phyloP scores from a whole-genome alignment of 176 grass and related monocot genomes.

The Cenchrus fungigraminus region DNA sequence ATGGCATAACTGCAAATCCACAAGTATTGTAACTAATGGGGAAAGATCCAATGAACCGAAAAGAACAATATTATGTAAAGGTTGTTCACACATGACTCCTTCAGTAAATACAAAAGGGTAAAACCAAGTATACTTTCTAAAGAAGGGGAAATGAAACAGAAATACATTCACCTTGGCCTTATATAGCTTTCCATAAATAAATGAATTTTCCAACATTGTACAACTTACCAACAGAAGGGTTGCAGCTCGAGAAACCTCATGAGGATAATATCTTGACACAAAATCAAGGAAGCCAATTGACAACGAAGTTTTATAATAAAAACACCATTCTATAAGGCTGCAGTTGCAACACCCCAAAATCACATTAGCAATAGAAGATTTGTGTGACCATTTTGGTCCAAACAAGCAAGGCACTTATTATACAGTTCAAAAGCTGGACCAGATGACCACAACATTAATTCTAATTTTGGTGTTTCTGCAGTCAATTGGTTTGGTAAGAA shows the following conservation, averaged over 20 bases:
- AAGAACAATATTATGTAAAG: slow-evolving; percentile 6
- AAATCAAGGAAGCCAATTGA: slow-evolving; percentile 60
- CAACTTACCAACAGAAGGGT: slow-evolving; percentile 75
- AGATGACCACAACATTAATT: neutral
- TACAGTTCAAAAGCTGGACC: neutral
- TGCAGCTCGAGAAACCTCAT: slow-evolving; percentile 81
- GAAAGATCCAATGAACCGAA: neutral
- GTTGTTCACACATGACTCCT: neutral
- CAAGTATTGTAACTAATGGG: no score
- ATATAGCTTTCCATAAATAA: slow-evolving; percentile 8
- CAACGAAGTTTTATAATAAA: neutral
- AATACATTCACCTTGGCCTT: neutral
- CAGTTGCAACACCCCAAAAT: neutral
- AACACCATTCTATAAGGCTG: slow-evolving; percentile 12
- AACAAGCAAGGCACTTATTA: slow-evolving; percentile 5
- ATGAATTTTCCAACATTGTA: neutral
- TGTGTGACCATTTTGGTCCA: slow-evolving; percentile 19
- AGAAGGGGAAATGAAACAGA: neutral
- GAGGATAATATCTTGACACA: slow-evolving; percentile 88
- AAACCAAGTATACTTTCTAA: slow-evolving; percentile 24
- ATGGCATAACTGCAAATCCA: slow-evolving; percentile 9
- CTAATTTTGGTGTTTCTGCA: neutral
- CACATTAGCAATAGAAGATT: slow-evolving; percentile 20
- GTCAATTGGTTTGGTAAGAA: slow-evolving; percentile 18
- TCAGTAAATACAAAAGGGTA: slow-evolving; percentile 2